Evolutionary conservation across 495 filamentous ascomycete species (phyloP), one percentile per base, ranked within the genome.

Genomic region (Hypoxylon lienhwacheense): DNA sequence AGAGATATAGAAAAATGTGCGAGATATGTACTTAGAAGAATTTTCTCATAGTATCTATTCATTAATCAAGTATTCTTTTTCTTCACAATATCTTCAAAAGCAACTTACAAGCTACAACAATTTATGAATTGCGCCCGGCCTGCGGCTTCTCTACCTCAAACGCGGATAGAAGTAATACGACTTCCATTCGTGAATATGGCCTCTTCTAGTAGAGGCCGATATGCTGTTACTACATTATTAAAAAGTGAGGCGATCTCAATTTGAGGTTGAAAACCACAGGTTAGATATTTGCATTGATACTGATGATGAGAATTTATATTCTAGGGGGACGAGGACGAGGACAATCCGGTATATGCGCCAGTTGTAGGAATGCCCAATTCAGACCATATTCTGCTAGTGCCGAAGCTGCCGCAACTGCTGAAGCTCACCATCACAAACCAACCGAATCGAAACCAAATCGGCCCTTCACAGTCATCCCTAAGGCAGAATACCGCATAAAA

Each of bases 401-500:
- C 8, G 54, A 57, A 2, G 53, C 66, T 5, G 53, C 63, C 10
- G 34, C 43, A 10, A 12, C 33, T 8, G 58, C 63, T 10, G 37
- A 67, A 43, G 63, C 61, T 40, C 53, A 61, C 28, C 58, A 56
- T 24, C 66, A 60, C 28, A 63, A 64, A 43, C 58, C 62, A 4
- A 55, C 59, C 46, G 49, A 60, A 49, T 57, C 54, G 17, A 37
- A 55, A 4, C 54, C 55, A 11, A 46, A 64, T 26, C 66, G 66
- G 1, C 65, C 70, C 45, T 50, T 57, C 25, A 58, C 62, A 39
- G 62, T 29, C 10, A 58, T 63, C 15, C 48, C 42, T 8, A 44
- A 52, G 17, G 25, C 59, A 39, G 58, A 75, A 56, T 88, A 89
- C 75, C 77, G 73, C 49, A 83, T 95, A 77, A 85, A 85, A 50